Base-by-base conservation (phyloP, 305 asterid species). In the Fraxinus greggii region DNA sequence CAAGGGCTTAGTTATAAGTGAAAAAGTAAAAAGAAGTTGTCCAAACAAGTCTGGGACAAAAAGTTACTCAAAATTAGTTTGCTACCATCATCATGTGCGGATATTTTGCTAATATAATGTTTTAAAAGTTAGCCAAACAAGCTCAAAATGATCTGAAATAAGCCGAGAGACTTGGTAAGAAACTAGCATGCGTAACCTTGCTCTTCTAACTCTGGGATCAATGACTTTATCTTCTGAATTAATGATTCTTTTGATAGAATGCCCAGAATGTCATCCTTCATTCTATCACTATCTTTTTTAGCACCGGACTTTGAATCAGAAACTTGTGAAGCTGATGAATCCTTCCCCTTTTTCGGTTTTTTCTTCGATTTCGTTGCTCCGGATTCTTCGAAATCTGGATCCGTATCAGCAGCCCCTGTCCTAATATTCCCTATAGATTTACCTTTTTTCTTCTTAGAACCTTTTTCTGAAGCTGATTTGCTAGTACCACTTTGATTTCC, bases 181-280 rank as follows among this genome's bases (percentile, higher is more conserved):
- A 73, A 74, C 33, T 72, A n/a, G 61, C 51, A 70, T 28, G 28
- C 76, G 85, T 42, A 67, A 92, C 97, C 98, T 91, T 89, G 97
- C 84, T 93, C 98, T 86, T 93, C 98, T 84, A 96, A 86, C 81
- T 96, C 99, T 35, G 98, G 97, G 86, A 92, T 84, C 88, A 94
- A 83, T 38, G 95, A 85, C 84, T 85, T 82, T 73, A 96, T 89
- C 89, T 92, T 94, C 82, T 80, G 92, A 86, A 90, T 86, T 77
- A 96, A 79, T 82, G 95, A 93, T 86, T 94, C 97, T 86, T 93
- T 97, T 29, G 97, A 89, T 59, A 96, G 85, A 86, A 85, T 85
- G 86, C 88, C 83, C 65, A 91, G 90, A 80, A 56, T 88, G 51
- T 89, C 98, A 72, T 85, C 89, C 81, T 83, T 82, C 86, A 86